Base-by-base conservation (phyloP, 208 protist species). In the Trypanosoma scelopori region DNA sequence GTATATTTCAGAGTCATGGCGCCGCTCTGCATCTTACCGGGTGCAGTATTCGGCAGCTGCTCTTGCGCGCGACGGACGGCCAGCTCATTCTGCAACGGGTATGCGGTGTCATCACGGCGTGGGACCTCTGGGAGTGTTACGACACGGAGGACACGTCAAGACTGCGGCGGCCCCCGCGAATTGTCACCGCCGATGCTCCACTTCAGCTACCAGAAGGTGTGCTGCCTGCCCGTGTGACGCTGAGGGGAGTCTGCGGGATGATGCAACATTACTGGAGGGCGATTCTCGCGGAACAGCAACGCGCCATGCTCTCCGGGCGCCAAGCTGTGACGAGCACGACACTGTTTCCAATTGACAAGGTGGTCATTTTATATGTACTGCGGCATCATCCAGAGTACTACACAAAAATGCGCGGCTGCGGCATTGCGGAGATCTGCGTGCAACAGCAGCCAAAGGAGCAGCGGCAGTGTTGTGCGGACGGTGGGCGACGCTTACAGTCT, bases 361-460 rank as follows among this genome's bases (percentile, higher is more conserved):
- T 69, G 0, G 69, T 79, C 2, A 59, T 74, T 12, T 58, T 81
- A 23, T 85, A 78, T 52, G 82, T 92, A 0, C 46, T 89, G 55
- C 77, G 81, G 12, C 85, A 92, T 55, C 85, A 92, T 62, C 82
- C 82, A 15, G 75, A 82, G 27, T 92, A 85, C 59, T 79, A 78
- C 65, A 80, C 66, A 18, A 61, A 77, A 1, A 28, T 92, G 30
- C 64, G 62, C 1, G 85, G 85, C 0, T 92, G 85, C 43, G 85
- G 85, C 18, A 69, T 92, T 51, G 74, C 53, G 43, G 74, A 92
- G 42, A 63, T 89, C 15, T 83, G 76, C 55, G 77, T 89, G 7
- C 59, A 49, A 25, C 53, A 32, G 25, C 45, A 71, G 25, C 43
- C 2, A 37, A 9, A 37, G 32, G 32, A 37, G 9, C 32, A 37